phyloP scores from a whole-genome alignment of 805 yeast genomes.

The Lachancea kluyveri region DNA sequence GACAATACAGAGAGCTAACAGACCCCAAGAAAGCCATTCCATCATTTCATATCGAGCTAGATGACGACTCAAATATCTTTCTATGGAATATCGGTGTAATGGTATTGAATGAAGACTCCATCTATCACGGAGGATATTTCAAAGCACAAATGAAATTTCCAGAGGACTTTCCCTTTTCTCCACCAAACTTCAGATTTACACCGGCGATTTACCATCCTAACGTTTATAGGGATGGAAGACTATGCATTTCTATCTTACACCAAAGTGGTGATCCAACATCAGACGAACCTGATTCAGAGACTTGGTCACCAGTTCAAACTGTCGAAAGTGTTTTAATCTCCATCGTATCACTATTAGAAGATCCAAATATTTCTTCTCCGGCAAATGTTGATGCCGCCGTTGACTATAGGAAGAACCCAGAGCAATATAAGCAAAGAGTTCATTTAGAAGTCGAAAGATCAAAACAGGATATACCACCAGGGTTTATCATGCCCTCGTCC shows the following conservation, averaged over 20 bases:
- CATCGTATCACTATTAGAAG: conserved; percentile 84
- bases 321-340: conserved; percentile 88
- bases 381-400: conserved; percentile 96
- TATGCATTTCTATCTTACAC: conserved; percentile 90
- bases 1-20: conserved; percentile 89
- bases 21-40: conserved; percentile 83
- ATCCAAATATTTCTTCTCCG: conserved; percentile 89
- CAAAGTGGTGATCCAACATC: conserved; percentile 85
- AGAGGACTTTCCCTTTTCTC: conserved; percentile 81
- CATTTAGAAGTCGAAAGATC: conserved; percentile 78
- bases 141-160: conserved; percentile 95
- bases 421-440: conserved; percentile 68
- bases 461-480: conserved; percentile 80
- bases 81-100: conserved; percentile 85
- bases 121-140: conserved; percentile 91
- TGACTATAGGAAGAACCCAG: conserved; percentile 77
- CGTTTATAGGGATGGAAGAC: conserved; percentile 86
- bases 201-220: conserved; percentile 95
- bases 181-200: conserved; percentile 88
- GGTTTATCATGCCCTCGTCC: conserved; percentile 72
- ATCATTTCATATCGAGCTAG: conserved; percentile 61
- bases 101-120: conserved; percentile 84
- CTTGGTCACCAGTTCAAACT: conserved; percentile 91
- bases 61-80: conserved; percentile 52
- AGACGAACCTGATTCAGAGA: conserved; percentile 89